phyloP scores from a whole-genome alignment of 2,329 filamentous ascomycete species.

The Hypoxylon sp. region DNA sequence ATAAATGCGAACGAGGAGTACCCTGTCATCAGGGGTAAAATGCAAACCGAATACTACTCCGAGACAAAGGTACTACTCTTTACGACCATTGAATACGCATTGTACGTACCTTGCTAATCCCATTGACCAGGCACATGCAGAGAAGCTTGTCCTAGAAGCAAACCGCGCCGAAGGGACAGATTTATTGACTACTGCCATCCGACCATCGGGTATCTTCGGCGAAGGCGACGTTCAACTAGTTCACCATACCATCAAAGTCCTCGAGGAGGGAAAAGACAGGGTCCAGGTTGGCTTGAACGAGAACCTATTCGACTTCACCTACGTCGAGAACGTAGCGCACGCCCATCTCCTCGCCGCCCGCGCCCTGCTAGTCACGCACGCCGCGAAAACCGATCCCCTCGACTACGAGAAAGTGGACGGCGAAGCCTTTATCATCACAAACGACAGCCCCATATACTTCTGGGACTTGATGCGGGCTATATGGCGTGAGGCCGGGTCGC shows the following conservation, averaged over 20 bases:
- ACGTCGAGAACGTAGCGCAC: constrained; percentile 75
- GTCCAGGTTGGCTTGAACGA: constrained; percentile 82
- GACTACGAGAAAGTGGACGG: constrained; percentile 83
- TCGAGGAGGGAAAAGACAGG: constrained; percentile 75
- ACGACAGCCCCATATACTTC: constrained; percentile 89
- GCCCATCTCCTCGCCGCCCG: constrained; percentile 85
- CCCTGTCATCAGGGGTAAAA: constrained; percentile 78
- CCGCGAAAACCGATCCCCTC: constrained; percentile 70
- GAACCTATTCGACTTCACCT: constrained; percentile 75
- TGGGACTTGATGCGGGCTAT: constrained; percentile 88
- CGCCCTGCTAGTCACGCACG: constrained; percentile 74
- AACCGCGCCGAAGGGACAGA: constrained; percentile 70
- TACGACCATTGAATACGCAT: not conserved
- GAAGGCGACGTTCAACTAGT: constrained; percentile 86
- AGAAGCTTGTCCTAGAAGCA: constrained; percentile 81
- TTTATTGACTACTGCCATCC: constrained; percentile 83
- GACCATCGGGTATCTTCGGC: constrained; percentile 91
- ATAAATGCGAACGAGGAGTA: constrained; percentile 87
- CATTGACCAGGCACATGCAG: constrained; percentile 74
- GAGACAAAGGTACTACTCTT: constrained; percentile 79
- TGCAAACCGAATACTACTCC: constrained; percentile 86
- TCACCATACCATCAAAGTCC: constrained; percentile 79
- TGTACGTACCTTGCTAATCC: constrained; percentile 29
- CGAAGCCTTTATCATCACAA: constrained; percentile 90
- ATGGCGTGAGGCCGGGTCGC: constrained; percentile 74